Base-by-base conservation (phyloP, 805 yeast genomes). In the Kregervanrija delftensis region DNA sequence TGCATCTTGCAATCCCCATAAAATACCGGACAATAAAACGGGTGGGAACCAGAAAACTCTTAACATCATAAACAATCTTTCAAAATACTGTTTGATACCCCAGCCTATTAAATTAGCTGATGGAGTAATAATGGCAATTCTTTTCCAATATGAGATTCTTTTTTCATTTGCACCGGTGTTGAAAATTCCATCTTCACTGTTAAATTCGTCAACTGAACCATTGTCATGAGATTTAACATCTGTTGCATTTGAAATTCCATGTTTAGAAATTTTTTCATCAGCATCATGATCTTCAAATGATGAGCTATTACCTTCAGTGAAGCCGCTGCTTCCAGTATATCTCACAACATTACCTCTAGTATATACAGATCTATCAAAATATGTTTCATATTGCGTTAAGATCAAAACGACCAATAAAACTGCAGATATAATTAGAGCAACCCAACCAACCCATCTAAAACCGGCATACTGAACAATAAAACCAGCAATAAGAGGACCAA, bases 1-100 rank as follows among this genome's bases (percentile, higher is more conserved):
- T 0, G 88, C 85, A 57, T 83, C 88, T 60, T 84, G 91, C 46
- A 79, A 69, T 38, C 91, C 91, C 91, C 91, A 85, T 50, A 83
- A 77, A n/a, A 81, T 48, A 41, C 87, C 86, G 2, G 85, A 77
- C 17, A 77, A 65, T 54, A 81, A 64, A 11, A 79, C 81, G 2
- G 86, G 83, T 2, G 86, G 86, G 57, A 78, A 79, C 51, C 65
- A 66, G 51, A 80, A 77, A 58, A 80, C 81, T 51, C 77, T 70
- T 49, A 78, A 60, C 59, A 76, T 74, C 48, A 71, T 55, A 12
- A 62, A 45, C 30, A 84, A 63, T 41, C 82, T 74, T 45, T 67
- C 59, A 51, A 74, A 52, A 58, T 84, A 84, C 58, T 84, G 90
- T 56, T 74, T 77, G 62, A 83, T 57, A 1, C 91, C 91, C 17